phyloP scores from a whole-genome alignment of 495 filamentous ascomycete species.

The Trichoderma parareesei region DNA sequence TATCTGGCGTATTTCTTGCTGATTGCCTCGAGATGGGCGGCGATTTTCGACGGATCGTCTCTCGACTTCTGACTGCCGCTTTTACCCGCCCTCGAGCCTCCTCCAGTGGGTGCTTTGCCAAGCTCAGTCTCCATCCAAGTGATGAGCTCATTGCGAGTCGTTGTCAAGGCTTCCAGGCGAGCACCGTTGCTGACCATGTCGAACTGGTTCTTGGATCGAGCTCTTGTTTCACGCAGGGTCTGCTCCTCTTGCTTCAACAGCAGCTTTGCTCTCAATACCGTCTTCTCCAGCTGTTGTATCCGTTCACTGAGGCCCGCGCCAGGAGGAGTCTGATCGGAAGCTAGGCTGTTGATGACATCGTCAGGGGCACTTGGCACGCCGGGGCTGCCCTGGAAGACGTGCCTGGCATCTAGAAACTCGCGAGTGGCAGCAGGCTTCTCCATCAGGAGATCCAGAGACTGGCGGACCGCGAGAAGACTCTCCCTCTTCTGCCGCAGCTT shows the following conservation, averaged over 20 bases:
- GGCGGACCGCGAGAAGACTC: constrained; percentile 40
- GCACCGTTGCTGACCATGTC: constrained; percentile 25
- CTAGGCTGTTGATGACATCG: constrained; percentile 34
- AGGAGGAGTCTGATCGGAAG: constrained; percentile 24
- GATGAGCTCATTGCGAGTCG: constrained; percentile 57
- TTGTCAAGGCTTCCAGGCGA: constrained; percentile 40
- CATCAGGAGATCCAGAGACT: constrained; percentile 36
- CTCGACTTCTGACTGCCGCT: constrained; percentile 23
- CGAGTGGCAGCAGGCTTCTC: constrained; percentile 47
- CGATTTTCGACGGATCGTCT: constrained; percentile 38
- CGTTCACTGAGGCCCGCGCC: constrained; percentile 38
- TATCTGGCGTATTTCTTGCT: constrained; percentile 42
- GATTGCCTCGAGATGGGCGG: constrained; percentile 30
- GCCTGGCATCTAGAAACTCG: constrained; percentile 37
- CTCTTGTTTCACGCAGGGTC: constrained; percentile 49
- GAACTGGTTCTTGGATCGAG: constrained; percentile 24
- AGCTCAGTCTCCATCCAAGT: constrained; percentile 66
- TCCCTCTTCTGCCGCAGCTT: constrained; percentile 47
- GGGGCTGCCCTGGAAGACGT: constrained; percentile 34
- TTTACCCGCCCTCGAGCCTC: constrained; percentile 31
- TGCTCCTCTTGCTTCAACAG: constrained; percentile 55
- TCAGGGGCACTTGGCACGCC: constrained; percentile 40
- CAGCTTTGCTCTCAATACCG: constrained; percentile 54
- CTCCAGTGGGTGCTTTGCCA: constrained; percentile 34
- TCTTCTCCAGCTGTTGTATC: constrained; percentile 54